Evolutionary conservation across 257 asterid genomes (phyloP).

Genomic region (Linaria vulgaris): DNA sequence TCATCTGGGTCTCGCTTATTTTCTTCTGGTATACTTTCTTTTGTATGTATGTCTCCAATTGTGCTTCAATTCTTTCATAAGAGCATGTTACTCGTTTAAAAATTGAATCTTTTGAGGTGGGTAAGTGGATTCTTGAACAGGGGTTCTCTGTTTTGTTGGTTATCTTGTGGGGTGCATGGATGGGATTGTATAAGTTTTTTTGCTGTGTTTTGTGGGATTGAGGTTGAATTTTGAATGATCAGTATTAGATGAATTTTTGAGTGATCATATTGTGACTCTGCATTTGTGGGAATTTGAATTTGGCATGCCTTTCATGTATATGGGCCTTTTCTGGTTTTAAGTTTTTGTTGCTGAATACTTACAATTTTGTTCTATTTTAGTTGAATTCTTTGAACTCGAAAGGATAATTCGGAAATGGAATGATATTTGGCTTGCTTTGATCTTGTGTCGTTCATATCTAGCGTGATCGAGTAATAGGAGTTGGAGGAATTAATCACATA

Average conservation of each 20-base stretch:
- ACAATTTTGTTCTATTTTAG: background rate
- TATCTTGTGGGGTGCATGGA: background rate
- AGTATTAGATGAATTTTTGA: background rate
- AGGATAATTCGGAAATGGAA: background rate
- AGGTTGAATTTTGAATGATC: constrained; percentile 2
- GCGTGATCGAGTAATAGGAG: background rate
- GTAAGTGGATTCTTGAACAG: constrained; percentile 7
- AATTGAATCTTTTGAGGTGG: background rate
- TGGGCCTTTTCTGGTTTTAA: background rate
- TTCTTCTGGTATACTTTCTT: constrained; percentile 46
- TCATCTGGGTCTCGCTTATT: constrained; percentile 40
- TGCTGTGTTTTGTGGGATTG: constrained; percentile 19
- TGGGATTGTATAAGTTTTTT: constrained; percentile 5
- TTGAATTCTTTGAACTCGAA: constrained; percentile 4
- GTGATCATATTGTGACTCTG: background rate
- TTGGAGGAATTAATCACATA: background rate
- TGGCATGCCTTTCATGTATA: too few relatives aligned
- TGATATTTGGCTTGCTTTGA: constrained; percentile 4
- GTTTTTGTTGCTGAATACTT: constrained; percentile 15
- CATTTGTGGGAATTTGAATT: background rate
- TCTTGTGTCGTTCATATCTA: constrained; percentile 3
- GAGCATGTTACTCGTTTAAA: background rate
- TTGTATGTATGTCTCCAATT: background rate
- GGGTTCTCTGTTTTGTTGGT: constrained; percentile 17
- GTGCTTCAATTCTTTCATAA: background rate